phyloP scores from a whole-genome alignment of 345 rosid genomes.

The Arabis hirsuta region DNA sequence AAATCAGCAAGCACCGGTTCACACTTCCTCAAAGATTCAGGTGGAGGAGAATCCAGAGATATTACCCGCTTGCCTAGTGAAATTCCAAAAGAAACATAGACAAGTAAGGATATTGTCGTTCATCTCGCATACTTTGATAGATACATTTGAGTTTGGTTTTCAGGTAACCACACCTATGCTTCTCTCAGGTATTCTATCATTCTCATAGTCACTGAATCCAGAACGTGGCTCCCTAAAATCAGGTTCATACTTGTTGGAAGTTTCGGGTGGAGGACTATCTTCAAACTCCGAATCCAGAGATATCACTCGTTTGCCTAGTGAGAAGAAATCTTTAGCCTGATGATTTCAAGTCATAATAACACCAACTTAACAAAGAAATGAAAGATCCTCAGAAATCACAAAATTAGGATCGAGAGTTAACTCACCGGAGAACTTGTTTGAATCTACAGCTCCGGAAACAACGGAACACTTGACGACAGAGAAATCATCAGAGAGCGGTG shows the following conservation, averaged over 20 bases:
- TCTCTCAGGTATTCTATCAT: slow-evolving; percentile 13
- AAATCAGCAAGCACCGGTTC: slow-evolving; percentile 30
- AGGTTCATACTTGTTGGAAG: slow-evolving; percentile 42
- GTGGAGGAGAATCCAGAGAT: slow-evolving; percentile 55
- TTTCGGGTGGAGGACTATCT: slow-evolving; percentile 42
- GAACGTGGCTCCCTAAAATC: slow-evolving; percentile 31
- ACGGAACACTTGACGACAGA: slow-evolving; percentile 50
- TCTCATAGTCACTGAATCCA: slow-evolving; percentile 35
- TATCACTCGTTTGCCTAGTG: slow-evolving; percentile 59
- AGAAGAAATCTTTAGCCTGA: neutral
- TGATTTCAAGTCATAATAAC: too few species aligned
- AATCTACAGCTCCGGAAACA: slow-evolving; percentile 36
- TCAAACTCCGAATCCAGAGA: slow-evolving; percentile 83
- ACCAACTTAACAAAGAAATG: too few species aligned
- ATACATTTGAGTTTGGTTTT: neutral
- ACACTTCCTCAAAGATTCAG: slow-evolving; percentile 41
- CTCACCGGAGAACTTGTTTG: slow-evolving; percentile 49
- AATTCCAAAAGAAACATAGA: neutral
- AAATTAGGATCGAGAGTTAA: slow-evolving; percentile 16
- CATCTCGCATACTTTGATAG: neutral
- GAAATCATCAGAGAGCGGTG: slow-evolving; percentile 59
- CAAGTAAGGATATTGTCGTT: neutral
- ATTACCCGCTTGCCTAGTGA: slow-evolving; percentile 55
- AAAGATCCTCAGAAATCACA: neutral
- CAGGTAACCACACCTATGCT: slow-evolving; percentile 24